phyloP scores from a whole-genome alignment of 441 rosid species.

The Populus trichocarpa region DNA sequence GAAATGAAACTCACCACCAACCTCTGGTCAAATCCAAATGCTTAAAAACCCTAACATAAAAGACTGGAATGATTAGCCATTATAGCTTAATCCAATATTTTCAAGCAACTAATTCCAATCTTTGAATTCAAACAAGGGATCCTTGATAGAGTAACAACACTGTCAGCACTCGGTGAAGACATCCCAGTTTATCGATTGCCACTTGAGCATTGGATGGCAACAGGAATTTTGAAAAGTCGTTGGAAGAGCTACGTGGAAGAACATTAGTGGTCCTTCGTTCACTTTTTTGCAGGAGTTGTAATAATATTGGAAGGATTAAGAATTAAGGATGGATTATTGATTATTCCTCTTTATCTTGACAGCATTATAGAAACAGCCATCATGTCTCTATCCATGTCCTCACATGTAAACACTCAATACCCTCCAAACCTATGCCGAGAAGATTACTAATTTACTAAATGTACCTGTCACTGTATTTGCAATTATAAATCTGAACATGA shows the following conservation, averaged over 20 bases:
- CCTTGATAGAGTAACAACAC: slow-evolving; percentile 1
- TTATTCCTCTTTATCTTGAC: slow-evolving; percentile 4
- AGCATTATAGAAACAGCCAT: slow-evolving; percentile 28
- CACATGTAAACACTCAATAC: slow-evolving; percentile 38
- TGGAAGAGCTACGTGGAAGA: slow-evolving; percentile 13
- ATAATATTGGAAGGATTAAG: neutral
- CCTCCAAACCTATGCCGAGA: slow-evolving; percentile 19
- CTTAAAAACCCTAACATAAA: slow-evolving; percentile 8
- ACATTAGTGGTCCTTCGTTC: slow-evolving; percentile 5
- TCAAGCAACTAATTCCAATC: slow-evolving; percentile 17
- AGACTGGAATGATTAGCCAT: slow-evolving; percentile 27
- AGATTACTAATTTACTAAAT: neutral
- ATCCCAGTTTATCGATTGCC: slow-evolving; percentile 13
- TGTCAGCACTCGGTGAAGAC: neutral
- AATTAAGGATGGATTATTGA: neutral
- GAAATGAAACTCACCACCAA: slow-evolving; percentile 18
- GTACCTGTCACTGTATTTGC: neutral
- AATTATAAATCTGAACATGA: neutral
- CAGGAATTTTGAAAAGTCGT: neutral
- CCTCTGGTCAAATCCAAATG: slow-evolving; percentile 13
- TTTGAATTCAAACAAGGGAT: neutral
- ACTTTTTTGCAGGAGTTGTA: neutral
- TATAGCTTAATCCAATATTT: slow-evolving; percentile 1
- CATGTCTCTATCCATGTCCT: slow-evolving; percentile 27
- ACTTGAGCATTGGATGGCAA: neutral